Evolutionary conservation across 2,329 filamentous ascomycete species (phyloP), one percentile per base, ranked within the genome.

Genomic region (Aspergillus sp.): DNA sequence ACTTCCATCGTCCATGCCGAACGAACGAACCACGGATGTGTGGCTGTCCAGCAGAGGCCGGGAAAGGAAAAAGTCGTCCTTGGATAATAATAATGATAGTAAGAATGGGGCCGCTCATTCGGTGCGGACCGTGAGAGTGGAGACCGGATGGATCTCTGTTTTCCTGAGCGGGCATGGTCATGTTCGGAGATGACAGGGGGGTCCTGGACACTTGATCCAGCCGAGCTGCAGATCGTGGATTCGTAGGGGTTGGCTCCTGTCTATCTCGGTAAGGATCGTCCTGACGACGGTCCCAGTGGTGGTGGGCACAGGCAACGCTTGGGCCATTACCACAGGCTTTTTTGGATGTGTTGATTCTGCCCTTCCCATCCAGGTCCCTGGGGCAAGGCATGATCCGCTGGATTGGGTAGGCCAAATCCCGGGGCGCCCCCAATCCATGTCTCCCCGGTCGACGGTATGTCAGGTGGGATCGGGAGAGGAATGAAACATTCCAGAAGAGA

Each of bases 311-410:
- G 24, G 5, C 44, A 11, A 3, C 44, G 17, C 45, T 19, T 14
- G 17, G n/a, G 11, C 30, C 33, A 35, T 33, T n/a, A 13, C n/a
- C 44, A 19, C 19, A 22, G 14, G 13, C 35, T 42, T 17, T 42
- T 17, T 19, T 19, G 40, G 16, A 42, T 22, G 40, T 38, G 35
- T 38, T 38, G 35, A 38, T 38, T 38, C 35, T 38, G 35, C 16
- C 35, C 1, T 38, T 38, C 16, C 14, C 40, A 22, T 14, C 40
- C 40, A 42, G 35, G 35, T 38, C 16, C 35, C 13, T 38, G 48
- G 48, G 24, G 22, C 32, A 44, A 32, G 40, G 40, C 33, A 24
- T 17, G 49, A 45, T 51, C 52, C 48, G 45, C 40, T 42, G 47
- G 46, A 32, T 42, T 53, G 51, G 51, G 46, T 46, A 36, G 26